Evolutionary conservation across 2,329 filamentous ascomycete genomes (phyloP).

Genomic region (Pestalotiopsis sp.): DNA sequence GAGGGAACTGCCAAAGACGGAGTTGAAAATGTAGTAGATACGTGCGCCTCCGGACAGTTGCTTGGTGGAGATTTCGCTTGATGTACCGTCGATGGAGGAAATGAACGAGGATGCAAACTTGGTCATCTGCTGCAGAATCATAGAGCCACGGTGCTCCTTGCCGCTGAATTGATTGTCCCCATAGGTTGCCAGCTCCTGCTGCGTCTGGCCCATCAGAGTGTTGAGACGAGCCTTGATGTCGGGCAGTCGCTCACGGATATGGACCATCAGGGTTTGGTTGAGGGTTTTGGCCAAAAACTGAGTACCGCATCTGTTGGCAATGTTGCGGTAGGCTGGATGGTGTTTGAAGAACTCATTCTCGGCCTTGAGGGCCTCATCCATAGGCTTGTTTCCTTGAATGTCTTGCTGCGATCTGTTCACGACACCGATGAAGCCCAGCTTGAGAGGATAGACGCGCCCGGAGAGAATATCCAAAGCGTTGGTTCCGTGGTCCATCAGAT

Average conservation of each 20-base stretch:
- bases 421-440: conserved; percentile 96
- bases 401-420: conserved; percentile 98
- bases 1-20: conserved; percentile 93
- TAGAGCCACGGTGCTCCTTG: conserved; percentile 91
- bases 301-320: conserved; percentile 89
- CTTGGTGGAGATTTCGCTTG: conserved; percentile 97
- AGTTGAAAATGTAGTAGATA: conserved; percentile 99
- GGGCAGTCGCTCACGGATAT: conserved; percentile 92
- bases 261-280: conserved; percentile 92
- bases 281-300: conserved; percentile 93
- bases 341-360: conserved; percentile 96
- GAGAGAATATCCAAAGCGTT: conserved; percentile 98
- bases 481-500: conserved; percentile 98
- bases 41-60: conserved; percentile 92
- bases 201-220: conserved; percentile 98
- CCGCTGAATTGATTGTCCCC: conserved; percentile 97
- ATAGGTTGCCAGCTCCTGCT: conserved; percentile 97
- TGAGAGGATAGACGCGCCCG: conserved; percentile 92
- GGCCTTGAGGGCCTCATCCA: conserved; percentile 85
- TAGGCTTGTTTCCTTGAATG: conserved; percentile 93
- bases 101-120: conserved; percentile 98
- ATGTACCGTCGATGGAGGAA: conserved; percentile 97
- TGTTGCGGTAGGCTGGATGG: conserved; percentile 96
- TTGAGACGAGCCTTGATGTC: conserved; percentile 98
- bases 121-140: conserved; percentile 97